These are phyloP conservation scores for Metschnikowia cerradonensis DNA, from an alignment of 805 yeast species.

Conservation along the genomic window DNA sequence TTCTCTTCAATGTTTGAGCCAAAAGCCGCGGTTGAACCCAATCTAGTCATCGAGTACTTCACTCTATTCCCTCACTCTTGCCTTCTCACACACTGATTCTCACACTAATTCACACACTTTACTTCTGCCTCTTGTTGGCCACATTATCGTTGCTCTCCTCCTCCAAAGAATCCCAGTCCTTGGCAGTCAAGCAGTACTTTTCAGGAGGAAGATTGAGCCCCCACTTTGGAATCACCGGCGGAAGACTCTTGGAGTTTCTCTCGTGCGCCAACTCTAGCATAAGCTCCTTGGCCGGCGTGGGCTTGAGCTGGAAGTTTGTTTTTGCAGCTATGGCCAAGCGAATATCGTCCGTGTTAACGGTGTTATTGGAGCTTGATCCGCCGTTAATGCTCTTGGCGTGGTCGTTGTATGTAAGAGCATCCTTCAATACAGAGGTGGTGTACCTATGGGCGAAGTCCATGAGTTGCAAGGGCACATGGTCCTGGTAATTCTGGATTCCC, in stretches of 20 bases:
- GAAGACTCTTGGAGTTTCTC: slow-evolving; percentile 82
- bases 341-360: slow-evolving; percentile 81
- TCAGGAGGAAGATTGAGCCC: slow-evolving; percentile 96
- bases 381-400: slow-evolving; percentile 52
- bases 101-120: too few species aligned
- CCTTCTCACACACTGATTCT: too few species aligned
- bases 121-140: slow-evolving; percentile 12
- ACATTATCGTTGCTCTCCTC: slow-evolving; percentile 21
- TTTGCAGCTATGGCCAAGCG: slow-evolving; percentile 90
- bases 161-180: slow-evolving; percentile 55
- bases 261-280: slow-evolving; percentile 88
- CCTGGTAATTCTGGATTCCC: slow-evolving; percentile 87
- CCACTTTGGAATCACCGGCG: slow-evolving; percentile 86
- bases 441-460: slow-evolving; percentile 96
- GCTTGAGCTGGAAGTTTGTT: slow-evolving; percentile 94
- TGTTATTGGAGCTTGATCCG: slow-evolving; percentile 26
- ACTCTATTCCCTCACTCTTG: too few species aligned
- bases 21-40: too few species aligned
- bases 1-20: too few species aligned
- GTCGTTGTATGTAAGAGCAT: slow-evolving; percentile 85
- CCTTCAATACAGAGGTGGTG: slow-evolving; percentile 81
- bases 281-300: slow-evolving; percentile 88
- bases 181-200: slow-evolving; percentile 87
- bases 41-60: too few species aligned
- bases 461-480: slow-evolving; percentile 89